Conservation (phyloP, 192 early-diverging fungal genomes). For the Chytriomyces sp. region DNA sequence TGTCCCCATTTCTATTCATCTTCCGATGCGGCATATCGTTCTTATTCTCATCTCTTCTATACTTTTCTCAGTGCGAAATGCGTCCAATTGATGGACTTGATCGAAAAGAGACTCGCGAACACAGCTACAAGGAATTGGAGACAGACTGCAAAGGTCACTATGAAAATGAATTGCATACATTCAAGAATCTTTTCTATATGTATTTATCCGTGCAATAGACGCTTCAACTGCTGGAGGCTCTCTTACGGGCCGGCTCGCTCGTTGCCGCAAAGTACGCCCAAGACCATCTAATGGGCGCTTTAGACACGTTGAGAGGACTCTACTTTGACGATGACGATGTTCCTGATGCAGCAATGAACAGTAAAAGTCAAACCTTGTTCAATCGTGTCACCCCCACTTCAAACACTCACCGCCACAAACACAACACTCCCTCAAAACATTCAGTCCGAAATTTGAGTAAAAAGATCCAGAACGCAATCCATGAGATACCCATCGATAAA, state of each 20-base stretch:
- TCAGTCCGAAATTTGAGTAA: too few species aligned
- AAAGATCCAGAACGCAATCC: too few species aligned
- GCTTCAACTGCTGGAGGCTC: conserved; percentile 13
- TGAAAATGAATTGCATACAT: too few species aligned
- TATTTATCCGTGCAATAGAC: conserved; percentile 1
- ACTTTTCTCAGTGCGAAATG: conserved; percentile 25
- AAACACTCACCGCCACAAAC: too few species aligned
- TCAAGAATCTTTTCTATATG: too few species aligned
- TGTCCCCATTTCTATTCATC: background rate
- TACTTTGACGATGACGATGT: conserved; percentile 34
- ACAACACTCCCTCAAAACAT: too few species aligned
- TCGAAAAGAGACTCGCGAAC: conserved; percentile 15
- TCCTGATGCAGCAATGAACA: conserved; percentile 22
- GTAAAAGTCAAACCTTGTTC: background rate
- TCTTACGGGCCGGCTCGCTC: conserved; percentile 6
- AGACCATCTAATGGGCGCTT: background rate
- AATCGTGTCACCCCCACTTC: too few species aligned
- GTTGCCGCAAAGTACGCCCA: conserved; percentile 2
- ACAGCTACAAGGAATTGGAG: conserved; percentile 7
- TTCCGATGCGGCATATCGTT: too few species aligned
- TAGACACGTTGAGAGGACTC: background rate
- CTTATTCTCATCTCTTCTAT: too few species aligned
- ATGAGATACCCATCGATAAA: too few species aligned
- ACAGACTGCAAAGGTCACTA: conserved; percentile 23
- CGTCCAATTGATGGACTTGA: conserved; percentile 15